Evolutionary conservation across 2,329 filamentous ascomycete genomes (phyloP), one percentile per base, ranked within the genome.

Genomic region (Magnaporthiopsis incrustans): DNA sequence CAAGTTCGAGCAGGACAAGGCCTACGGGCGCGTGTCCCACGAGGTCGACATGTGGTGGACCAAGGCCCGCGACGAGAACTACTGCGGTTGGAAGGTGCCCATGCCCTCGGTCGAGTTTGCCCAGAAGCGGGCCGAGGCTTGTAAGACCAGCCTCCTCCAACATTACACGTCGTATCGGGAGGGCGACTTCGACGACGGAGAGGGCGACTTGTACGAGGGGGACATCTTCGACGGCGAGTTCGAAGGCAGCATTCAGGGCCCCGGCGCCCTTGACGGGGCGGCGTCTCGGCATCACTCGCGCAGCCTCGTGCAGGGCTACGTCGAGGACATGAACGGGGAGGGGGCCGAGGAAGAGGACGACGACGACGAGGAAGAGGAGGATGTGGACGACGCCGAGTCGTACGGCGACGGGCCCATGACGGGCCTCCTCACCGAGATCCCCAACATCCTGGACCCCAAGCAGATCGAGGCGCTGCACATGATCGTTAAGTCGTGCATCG

Each of bases 381-480:
- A 89, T 60, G 83, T 83, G 18, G 85, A 88, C 64, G 90, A 92
- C 66, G 89, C 92, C 70, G 89, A 92, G 68, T 90, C 89, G n/a
- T 90, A 90, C 69, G 87, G 85, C 22, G 88, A 92, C 68, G 90
- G 91, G 4, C 89, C 91, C 27, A 83, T 91, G 72, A 89, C 91
- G 25, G 94, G 94, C 15, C 79, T 98, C 18, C 79, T 98, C 64
- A 97, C 94, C 0, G 94, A 98, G 73, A 92, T 98, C 15, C 94
- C 94, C 35, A 90, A 98, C 68, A 96, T 97, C 53, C 81, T 98
- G 35, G 93, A 96, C 58, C 94, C 94, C 0, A 93, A 92, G 64
- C 94, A 98, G 76, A 97, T 97, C 63, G 94, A 98, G 75, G 93
- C 95, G 7, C 79, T 98, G 63, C 94, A 96, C 64, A 97, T 97